Evolutionary conservation across 1,284 basidiomycete genomes (phyloP).

Genomic region (Malassezia obtusa): DNA sequence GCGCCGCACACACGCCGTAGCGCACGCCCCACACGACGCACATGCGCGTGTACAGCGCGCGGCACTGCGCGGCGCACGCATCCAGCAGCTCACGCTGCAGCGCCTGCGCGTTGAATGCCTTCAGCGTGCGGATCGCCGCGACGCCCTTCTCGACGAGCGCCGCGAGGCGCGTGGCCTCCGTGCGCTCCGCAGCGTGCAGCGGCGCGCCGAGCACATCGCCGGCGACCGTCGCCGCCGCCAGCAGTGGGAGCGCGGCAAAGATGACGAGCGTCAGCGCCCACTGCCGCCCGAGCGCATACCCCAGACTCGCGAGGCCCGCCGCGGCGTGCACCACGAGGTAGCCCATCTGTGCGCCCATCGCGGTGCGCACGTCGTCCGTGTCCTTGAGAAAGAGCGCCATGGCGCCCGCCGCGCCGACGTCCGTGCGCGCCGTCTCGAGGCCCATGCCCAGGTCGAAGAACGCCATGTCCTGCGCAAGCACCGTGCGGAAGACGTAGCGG

Average conservation of each 20-base stretch:
- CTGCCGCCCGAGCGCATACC: conserved; percentile 69
- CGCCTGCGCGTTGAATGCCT: conserved; percentile 78
- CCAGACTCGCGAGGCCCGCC: conserved; percentile 67
- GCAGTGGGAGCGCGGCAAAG: conserved; percentile 74
- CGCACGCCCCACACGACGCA: conserved; percentile 68
- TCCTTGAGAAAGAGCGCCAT: conserved; percentile 94
- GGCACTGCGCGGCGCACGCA: conserved; percentile 53
- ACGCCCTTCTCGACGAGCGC: conserved; percentile 70
- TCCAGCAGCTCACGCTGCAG: conserved; percentile 57
- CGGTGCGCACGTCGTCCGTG: conserved; percentile 82
- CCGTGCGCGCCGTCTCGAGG: neutral
- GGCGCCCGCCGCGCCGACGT: conserved; percentile 69
- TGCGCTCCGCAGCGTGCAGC: conserved; percentile 61
- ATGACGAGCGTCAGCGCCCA: conserved; percentile 82
- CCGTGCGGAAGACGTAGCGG: conserved; percentile 60
- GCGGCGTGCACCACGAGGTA: conserved; percentile 68
- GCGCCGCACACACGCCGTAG: conserved; percentile 58
- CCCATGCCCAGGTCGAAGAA: conserved; percentile 37
- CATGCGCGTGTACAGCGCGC: conserved; percentile 51
- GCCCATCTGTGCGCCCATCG: conserved; percentile 67
- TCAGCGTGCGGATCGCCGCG: conserved; percentile 76
- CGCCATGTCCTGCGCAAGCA: conserved; percentile 64
- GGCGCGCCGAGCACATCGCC: conserved; percentile 58
- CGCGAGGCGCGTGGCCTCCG: conserved; percentile 60
- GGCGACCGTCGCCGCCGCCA: conserved; percentile 61